These are phyloP conservation scores for Ophiocordyceps sinensis DNA, from an alignment of 2,329 filamentous ascomycete genomes.

Conservation along the genomic window DNA sequence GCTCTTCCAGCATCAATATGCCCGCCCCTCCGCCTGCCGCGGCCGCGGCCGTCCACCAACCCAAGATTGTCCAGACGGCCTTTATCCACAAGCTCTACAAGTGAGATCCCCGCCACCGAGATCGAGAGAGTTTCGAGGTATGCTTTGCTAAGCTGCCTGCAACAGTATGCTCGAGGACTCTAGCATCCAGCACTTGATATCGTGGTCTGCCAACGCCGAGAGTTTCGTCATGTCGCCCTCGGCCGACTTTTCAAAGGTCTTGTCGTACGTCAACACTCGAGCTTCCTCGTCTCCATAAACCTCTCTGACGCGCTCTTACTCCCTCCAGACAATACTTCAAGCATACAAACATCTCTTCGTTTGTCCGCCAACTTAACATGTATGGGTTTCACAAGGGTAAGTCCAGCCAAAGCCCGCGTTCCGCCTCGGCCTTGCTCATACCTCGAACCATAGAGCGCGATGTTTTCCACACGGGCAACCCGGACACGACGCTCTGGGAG, in stretches of 20 bases:
- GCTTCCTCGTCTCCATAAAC: background rate
- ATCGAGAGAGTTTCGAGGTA: background rate
- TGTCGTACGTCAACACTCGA: conserved; percentile 54
- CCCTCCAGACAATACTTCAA: conserved; percentile 87
- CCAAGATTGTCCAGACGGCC: conserved; percentile 94
- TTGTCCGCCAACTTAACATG: conserved; percentile 97
- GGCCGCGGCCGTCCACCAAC: conserved; percentile 69
- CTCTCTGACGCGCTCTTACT: background rate
- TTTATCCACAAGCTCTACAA: conserved; percentile 99
- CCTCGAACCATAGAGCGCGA: conserved; percentile 59
- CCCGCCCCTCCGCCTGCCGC: conserved; percentile 39
- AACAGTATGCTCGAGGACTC: conserved; percentile 89
- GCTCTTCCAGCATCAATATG: conserved; percentile 26
- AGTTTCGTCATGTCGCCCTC: conserved; percentile 99
- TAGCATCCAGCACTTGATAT: conserved; percentile 86
- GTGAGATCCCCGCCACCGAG: conserved; percentile 29
- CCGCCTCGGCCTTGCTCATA: background rate
- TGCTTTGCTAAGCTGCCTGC: conserved; percentile 1
- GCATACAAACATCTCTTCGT: conserved; percentile 97
- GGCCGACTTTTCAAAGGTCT: conserved; percentile 92
- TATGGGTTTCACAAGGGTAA: conserved; percentile 98
- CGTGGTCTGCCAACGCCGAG: conserved; percentile 85
- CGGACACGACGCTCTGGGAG: conserved; percentile 91
- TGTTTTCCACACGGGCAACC: conserved; percentile 89
- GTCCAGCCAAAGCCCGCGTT: conserved; percentile 3